Evolutionary conservation across 2,329 filamentous ascomycete species (phyloP).

Genomic region (Sarocladium strictum): DNA sequence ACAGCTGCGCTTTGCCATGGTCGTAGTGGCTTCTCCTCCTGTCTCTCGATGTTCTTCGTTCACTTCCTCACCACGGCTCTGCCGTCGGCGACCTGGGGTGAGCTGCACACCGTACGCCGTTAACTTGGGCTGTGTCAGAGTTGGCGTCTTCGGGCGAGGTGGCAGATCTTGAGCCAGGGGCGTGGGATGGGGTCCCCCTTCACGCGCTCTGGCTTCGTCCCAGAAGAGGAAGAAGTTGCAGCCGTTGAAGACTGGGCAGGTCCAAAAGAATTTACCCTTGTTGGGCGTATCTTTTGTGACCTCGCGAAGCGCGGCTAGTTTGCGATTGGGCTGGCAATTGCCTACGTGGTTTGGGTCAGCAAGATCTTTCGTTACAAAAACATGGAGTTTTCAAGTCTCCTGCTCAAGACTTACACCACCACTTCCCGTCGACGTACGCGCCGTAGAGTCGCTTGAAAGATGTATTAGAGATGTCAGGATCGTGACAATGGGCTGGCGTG

Average conservation of each 20-base stretch:
- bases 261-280: conserved; percentile 36
- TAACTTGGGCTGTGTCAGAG: conserved; percentile 22
- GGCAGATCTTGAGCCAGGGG: conserved; percentile 10
- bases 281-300: conserved; percentile 33
- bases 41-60: not conserved
- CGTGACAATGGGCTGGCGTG: conserved; percentile 8
- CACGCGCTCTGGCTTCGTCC: conserved; percentile 28
- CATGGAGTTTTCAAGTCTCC: no score
- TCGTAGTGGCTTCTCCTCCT: not conserved
- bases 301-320: conserved; percentile 26
- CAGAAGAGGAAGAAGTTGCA: conserved; percentile 42
- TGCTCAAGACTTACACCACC: conserved; percentile 27
- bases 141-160: conserved; percentile 20
- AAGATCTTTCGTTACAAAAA: not conserved
- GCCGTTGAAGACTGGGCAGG: conserved; percentile 27
- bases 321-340: conserved; percentile 34
- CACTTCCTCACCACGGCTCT: not conserved
- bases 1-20: not conserved
- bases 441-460: conserved; percentile 27
- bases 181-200: conserved; percentile 16
- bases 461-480: conserved; percentile 19
- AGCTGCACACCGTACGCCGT: conserved; percentile 23
- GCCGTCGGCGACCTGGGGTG: conserved; percentile 15
- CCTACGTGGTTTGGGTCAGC: conserved; percentile 19
- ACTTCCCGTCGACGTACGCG: conserved; percentile 25